phyloP scores from a whole-genome alignment of 2,329 filamentous ascomycete genomes.

The Fusarium sterilihyphosum region DNA sequence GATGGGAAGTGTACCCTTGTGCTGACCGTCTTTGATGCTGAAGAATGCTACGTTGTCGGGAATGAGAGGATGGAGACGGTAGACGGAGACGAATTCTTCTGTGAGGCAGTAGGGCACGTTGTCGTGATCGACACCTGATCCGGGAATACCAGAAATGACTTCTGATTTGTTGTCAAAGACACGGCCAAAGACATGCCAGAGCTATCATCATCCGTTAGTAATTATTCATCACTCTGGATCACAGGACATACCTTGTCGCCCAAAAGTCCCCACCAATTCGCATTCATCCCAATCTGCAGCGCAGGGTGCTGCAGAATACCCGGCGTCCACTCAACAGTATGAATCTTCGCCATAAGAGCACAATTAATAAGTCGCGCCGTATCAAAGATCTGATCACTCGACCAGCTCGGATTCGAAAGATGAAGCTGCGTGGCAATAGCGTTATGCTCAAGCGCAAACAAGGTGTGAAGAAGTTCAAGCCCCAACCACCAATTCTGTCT shows the following conservation, averaged over 20 bases:
- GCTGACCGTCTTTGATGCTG: slow-evolving; percentile 1
- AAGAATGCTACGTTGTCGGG: slow-evolving; percentile 23
- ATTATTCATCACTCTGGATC: too few species aligned
- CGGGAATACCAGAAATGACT: slow-evolving; percentile 22
- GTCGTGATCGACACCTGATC: slow-evolving; percentile 17
- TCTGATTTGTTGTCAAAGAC: slow-evolving; percentile 24
- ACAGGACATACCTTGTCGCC: slow-evolving; percentile 11
- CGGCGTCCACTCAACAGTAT: slow-evolving; percentile 28
- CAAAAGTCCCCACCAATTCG: slow-evolving; percentile 23
- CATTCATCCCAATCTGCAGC: slow-evolving; percentile 23
- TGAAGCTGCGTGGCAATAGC: slow-evolving; percentile 23
- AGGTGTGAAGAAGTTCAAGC: slow-evolving; percentile 17
- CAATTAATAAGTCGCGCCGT: slow-evolving; percentile 10
- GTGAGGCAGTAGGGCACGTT: slow-evolving; percentile 9
- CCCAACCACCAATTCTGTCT: slow-evolving; percentile 29
- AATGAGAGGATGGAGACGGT: slow-evolving; percentile 18
- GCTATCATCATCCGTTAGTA: too few species aligned
- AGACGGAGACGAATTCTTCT: slow-evolving; percentile 24
- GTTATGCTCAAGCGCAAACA: slow-evolving; percentile 24
- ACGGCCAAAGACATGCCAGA: slow-evolving; percentile 16
- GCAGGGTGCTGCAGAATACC: slow-evolving; percentile 20
- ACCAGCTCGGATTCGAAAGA: slow-evolving; percentile 12
- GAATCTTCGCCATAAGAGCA: slow-evolving; percentile 26
- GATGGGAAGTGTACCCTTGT: slow-evolving; percentile 9
- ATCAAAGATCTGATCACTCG: slow-evolving; percentile 18